Base-by-base conservation (phyloP, 768 basidiomycete genomes). In the Hemileccinum impolitum region DNA sequence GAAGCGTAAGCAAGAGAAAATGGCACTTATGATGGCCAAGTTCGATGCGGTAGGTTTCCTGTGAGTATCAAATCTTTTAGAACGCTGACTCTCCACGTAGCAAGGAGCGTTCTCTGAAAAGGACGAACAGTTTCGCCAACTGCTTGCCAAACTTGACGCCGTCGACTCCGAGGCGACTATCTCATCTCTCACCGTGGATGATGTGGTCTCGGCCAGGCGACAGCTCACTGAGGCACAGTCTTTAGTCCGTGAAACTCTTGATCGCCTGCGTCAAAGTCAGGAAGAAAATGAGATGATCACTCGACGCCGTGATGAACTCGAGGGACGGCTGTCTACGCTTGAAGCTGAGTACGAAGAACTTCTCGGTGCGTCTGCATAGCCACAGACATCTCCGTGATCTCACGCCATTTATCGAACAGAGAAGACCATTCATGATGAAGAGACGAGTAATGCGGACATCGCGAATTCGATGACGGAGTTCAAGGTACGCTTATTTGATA, bases 1-100 rank as follows among this genome's bases (percentile, higher is more conserved):
- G 77, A 96, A 92, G 77, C 84, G 90, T 68, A 98, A 98, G 70
- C 93, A 95, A 63, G 95, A 98, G 75, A 97, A 97, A 79, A 91
- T 99, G 90, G 94, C 92, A 9, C 76, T 94, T 57, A 96, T 99
- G 92, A 97, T 99, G 95, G 92, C 95, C 50, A 94, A 95, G 69
- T 95, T 99, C 58, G 94, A 98, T 70, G 80, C 88, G 53, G 95
- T 95, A 56, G 62, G 87, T 73, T 49, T 46, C 17, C 2, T 46
- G 39, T 43, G 46, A 49, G 14, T 40, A 28, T 34, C 3, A 15
- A 14, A 15, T 44, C 17, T n/a, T 41, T 32, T 8, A n/a, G 10
- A 23, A 11, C 10, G 39, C 54, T 55, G 39, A 58, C 42, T 53
- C 15, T 35, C 18, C 11, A 14, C 44, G 21, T 57, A 90, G 90